Evolutionary conservation across 768 basidiomycete species (phyloP), one percentile per base, ranked within the genome.

Genomic region (Nevesoporus exiguus): DNA sequence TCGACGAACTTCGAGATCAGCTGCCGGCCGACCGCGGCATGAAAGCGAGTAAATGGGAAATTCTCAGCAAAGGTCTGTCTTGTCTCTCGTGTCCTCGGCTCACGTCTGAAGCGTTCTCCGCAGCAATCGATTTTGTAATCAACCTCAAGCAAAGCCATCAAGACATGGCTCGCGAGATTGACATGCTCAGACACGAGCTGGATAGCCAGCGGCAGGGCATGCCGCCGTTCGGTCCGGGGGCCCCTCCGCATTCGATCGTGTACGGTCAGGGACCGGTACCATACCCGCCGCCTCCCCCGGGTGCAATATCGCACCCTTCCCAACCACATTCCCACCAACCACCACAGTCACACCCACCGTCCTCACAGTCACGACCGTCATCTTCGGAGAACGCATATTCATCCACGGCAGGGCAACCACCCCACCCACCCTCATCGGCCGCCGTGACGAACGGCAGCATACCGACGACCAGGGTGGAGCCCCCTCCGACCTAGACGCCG

Each of bases 21-120:
- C 75, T 99, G 24, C 97, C 97, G 1, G 87, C 88, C 48, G 93
- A 93, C 74, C 82, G 89, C 49, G 93, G 88, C 40, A 90, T 94
- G 85, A 98, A 98, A 68, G 89, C 93, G 19, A 94, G 91, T 74
- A 99, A 99, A 74, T 98, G 96, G 97, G 97, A 99, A 76, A 98
- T 98, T 57, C 74, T 99, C 31, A 95, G 87, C 73, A 96, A 97
- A 85, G 91, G 95, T 91, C 60, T 59, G 79, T 49, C 43, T 31
- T 10, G 14, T 50, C 15, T 34, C 34, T 40, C 15, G 24, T 37
- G 11, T 42, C 25, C 27, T 43, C 10, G 21, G 6, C 21, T 43
- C 41, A 5, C 40, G 22, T 21, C 54, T 63, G 31, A 60, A 36
- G 21, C 41, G 30, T 41, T 42, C 41, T 30, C 36, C 52, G 44